A percentile compares a stretch with the other conserved stretches of the same genome.
These are phyloP conservation scores for Sporothrix brasiliensis DNA, from an alignment of 2,329 filamentous ascomycete species.

Conservation along the genomic window DNA sequence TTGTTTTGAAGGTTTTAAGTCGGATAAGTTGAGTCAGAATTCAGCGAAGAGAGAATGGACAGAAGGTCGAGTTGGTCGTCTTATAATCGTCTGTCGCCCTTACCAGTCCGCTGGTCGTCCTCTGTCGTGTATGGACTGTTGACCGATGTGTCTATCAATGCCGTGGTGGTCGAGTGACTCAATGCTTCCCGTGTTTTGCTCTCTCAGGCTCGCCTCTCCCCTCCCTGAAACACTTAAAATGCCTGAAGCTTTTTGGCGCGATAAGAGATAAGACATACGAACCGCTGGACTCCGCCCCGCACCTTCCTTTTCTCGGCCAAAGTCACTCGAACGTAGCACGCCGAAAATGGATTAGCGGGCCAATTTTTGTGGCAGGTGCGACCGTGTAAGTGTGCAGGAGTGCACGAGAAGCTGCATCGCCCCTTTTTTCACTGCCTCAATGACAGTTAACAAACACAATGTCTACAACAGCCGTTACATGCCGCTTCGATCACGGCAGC, in stretches of 20 bases:
- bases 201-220: not conserved
- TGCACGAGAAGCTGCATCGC: conserved; percentile 1
- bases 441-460: not conserved
- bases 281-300: conserved; percentile 17
- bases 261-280: conserved; percentile 27
- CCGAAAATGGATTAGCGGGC: conserved; percentile 22
- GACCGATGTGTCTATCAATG: not conserved
- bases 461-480: not conserved
- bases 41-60: not conserved
- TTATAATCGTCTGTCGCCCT: not conserved
- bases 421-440: conserved; percentile 9
- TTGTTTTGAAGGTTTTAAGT: not conserved
- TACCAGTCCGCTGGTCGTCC: not conserved
- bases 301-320: conserved; percentile 5
- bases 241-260: conserved; percentile 26
- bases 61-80: not conserved
- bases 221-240: conserved; percentile 26
- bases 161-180: conserved; percentile 26
- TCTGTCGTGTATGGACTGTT: not conserved
- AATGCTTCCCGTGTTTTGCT: not conserved
- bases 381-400: not conserved
- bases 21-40: no score
- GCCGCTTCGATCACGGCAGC: not conserved
- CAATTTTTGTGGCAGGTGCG: not conserved
- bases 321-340: not conserved